Evolutionary conservation across 352 stramenopile genomes (phyloP), one percentile per base, ranked within the genome.

Genomic region (Globisporangium middletonii): DNA sequence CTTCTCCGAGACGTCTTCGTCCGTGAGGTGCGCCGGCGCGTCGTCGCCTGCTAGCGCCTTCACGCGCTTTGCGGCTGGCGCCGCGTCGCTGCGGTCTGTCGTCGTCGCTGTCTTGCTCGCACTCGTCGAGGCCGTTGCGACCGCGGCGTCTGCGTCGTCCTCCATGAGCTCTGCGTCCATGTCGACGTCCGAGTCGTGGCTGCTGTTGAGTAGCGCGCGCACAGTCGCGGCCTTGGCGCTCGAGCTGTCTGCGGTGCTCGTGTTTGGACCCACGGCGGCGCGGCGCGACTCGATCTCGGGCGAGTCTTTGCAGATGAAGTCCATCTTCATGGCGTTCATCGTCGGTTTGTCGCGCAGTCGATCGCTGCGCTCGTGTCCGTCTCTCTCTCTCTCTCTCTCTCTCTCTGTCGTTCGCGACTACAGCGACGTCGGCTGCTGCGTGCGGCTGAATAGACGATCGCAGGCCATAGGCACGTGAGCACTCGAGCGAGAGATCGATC

Each of bases 251-350:
- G 16, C 26, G 55, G 3, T 35, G 37, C 23, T 38, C 18, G 12
- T 37, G 43, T 15, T 15, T 46, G 64, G 55, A 45, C 8, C 33
- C 41, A 54, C 44, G 33, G n/a, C 27, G 18, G 26, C 33, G 26
- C 23, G 15, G 26, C 23, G 19, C 5, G 23, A 55, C 8, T 60
- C 53, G 23, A 47, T 61, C 56, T 75, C 60, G 55, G 62, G 59
- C 35, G 66, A 64, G 59, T 89, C 75, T 65, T 85, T 76, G 65
- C 75, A 87, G 67, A 90, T 90, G 50, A 88, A 90, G 53, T 87
- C 77, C 80, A 90, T 87, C 53, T 88, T 90, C 80, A 90, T 90
- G 19, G 77, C 77, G 58, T 77, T 88, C 75, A 88, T 89, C 23
- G 41, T 67, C 26, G 15, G 7, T 43, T 1, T 26, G 18, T 18